Percentiles rank a stretch among this genome's conserved stretches.
Evolutionary conservation across 2,329 filamentous ascomycete genomes (phyloP).

Genomic region (Nemania diffusa): DNA sequence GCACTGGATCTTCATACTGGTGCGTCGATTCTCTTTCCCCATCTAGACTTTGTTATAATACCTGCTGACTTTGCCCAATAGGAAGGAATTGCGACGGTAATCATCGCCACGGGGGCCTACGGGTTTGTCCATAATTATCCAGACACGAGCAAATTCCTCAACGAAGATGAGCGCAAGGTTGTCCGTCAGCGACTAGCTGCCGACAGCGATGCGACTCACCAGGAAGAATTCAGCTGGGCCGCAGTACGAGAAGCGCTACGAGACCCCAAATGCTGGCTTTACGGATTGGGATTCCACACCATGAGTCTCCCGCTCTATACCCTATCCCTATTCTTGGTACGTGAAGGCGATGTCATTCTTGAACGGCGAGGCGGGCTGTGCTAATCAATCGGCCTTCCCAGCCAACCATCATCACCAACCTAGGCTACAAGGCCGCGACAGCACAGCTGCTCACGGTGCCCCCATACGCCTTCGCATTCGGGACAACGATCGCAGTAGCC

Average conservation of each 20-base stretch:
- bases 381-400: constrained; percentile 33
- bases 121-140: constrained; percentile 76
- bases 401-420: constrained; percentile 64
- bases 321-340: constrained; percentile 63
- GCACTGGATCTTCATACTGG: constrained; percentile 70
- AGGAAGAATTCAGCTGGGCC: constrained; percentile 75
- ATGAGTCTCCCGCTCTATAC: constrained; percentile 73
- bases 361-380: constrained; percentile 3
- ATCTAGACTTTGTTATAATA: constrained; percentile 44
- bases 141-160: constrained; percentile 66
- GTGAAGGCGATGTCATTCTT: constrained; percentile 31
- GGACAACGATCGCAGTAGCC: constrained; percentile 68
- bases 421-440: constrained; percentile 64
- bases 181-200: constrained; percentile 71
- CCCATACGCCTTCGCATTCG: constrained; percentile 71
- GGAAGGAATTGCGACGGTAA: constrained; percentile 66
- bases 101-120: constrained; percentile 61
- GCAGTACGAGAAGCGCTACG: constrained; percentile 71
- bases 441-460: constrained; percentile 71
- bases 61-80: constrained; percentile 52
- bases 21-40: constrained; percentile 43
- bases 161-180: constrained; percentile 63
- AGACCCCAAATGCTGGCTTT: constrained; percentile 78
- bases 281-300: constrained; percentile 76
- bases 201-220: constrained; percentile 75